Base-by-base conservation (phyloP, 306 rosid genomes). In the Lithocarpus polystachyus region DNA sequence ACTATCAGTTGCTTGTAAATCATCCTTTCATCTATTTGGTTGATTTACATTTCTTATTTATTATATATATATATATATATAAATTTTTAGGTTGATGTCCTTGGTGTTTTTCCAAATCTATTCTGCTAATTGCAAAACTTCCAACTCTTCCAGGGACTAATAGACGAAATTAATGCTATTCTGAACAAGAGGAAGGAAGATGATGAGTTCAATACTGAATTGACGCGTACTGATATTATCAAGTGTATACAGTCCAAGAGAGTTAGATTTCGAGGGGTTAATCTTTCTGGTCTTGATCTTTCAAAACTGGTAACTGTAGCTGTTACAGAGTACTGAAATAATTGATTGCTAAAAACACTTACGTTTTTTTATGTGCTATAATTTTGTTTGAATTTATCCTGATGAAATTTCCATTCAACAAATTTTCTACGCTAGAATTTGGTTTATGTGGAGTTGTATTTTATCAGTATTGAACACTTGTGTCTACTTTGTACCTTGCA, bases 201-300 rank as follows among this genome's bases (percentile, higher is more conserved):
- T 1, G 97, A 92, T 71, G 93, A 87, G 61, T 76, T 83, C 26
- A 85, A 77, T 43, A 79, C 97, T 26, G 98, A 94, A 78, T 82
- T 94, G 77, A 88, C 95, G 11, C 97, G 97, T 51, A 84, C 89
- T 55, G 98, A 92, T 85, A 92, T 94, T 76, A 92, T 94, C 89
- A 94, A 89, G 87, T 94, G 98, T 67, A 94, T 92, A 79, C 98
- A 94, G 82, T 91, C 92, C 78, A 90, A 88, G 73, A 89, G 60
- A 91, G 97, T 89, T 67, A 85, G 97, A 77, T 85, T 94, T 84
- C 95, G 98, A 74, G 98, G 98, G 72, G 92, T 94, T 83, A 92
- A 94, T 79, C 97, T 92, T 78, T 94, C 93, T 82, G 98, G 97
- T 83, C 89, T 92, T 79, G 97, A 94, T 86, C 98, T 94, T 71